Conservation (phyloP, 164 flowering plant genomes). For the Taxillus chinensis region DNA sequence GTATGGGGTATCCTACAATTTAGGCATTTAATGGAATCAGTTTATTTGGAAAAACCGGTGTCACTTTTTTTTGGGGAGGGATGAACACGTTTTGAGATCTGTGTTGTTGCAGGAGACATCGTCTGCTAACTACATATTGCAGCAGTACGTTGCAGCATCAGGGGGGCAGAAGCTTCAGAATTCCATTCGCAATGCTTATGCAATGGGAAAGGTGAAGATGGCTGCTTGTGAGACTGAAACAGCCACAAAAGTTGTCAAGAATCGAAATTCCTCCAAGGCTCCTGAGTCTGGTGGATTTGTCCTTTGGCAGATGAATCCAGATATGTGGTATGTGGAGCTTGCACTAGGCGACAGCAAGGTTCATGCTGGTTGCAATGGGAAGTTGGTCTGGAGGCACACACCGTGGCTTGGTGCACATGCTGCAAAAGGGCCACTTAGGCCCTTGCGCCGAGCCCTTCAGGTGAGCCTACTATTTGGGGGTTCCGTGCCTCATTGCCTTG, state of each 20-base stretch:
- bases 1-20: no score
- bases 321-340: conserved; percentile 75
- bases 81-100: no score
- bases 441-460: conserved; percentile 66
- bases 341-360: conserved; percentile 57
- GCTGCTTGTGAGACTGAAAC: conserved; percentile 51
- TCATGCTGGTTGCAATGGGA: conserved; percentile 63
- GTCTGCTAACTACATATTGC: conserved; percentile 56
- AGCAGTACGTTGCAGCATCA: conserved; percentile 55
- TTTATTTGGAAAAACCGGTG: no score
- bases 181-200: conserved; percentile 45
- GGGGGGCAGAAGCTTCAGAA: conserved; percentile 51
- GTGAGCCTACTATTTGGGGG: conserved; percentile 14
- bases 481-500: not conserved
- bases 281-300: conserved; percentile 55
- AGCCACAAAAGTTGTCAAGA: conserved; percentile 46
- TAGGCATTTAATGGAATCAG: no score
- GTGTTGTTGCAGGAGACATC: conserved; percentile 39
- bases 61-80: no score
- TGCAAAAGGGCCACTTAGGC: conserved; percentile 66
- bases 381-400: conserved; percentile 63
- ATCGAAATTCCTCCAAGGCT: conserved; percentile 32
- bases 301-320: conserved; percentile 64
- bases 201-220: conserved; percentile 66
- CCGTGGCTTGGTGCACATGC: conserved; percentile 70